These are phyloP conservation scores for Oryza glumipatula DNA, from an alignment of 176 grass and related monocot species.

Conservation along the genomic window DNA sequence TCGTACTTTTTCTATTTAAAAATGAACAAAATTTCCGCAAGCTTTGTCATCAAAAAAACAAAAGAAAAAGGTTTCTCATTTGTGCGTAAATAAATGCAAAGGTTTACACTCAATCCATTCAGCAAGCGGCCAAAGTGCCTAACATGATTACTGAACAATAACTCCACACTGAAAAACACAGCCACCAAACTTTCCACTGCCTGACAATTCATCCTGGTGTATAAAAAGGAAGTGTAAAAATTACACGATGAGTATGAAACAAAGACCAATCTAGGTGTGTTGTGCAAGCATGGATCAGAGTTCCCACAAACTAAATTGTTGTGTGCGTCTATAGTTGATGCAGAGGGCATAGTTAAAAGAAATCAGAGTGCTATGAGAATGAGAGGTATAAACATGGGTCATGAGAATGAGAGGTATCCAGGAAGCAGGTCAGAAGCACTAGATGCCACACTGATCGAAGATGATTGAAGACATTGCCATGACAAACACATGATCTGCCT, in stretches of 20 bases:
- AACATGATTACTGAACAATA: neutral
- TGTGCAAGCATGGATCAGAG: neutral
- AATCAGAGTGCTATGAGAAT: no score
- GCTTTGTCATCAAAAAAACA: no score
- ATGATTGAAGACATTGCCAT: no score
- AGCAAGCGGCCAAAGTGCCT: neutral
- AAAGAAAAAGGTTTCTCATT: neutral
- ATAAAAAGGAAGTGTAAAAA: neutral
- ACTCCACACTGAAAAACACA: neutral
- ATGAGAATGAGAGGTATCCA: neutral
- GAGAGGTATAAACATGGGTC: no score
- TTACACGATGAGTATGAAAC: neutral
- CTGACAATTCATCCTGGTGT: neutral
- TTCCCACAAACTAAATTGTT: neutral
- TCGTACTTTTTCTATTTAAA: no score
- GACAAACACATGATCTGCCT: no score
- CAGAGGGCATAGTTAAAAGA: no score
- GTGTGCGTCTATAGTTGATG: neutral
- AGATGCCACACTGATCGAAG: neutral
- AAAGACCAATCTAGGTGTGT: neutral
- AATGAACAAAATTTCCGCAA: no score
- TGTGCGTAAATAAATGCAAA: neutral
- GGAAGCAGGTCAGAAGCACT: neutral
- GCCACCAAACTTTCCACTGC: no score
- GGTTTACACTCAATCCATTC: neutral